These are phyloP conservation scores for Colletotrichum chlorophyti DNA, from an alignment of 2,329 filamentous ascomycete species.

Conservation along the genomic window DNA sequence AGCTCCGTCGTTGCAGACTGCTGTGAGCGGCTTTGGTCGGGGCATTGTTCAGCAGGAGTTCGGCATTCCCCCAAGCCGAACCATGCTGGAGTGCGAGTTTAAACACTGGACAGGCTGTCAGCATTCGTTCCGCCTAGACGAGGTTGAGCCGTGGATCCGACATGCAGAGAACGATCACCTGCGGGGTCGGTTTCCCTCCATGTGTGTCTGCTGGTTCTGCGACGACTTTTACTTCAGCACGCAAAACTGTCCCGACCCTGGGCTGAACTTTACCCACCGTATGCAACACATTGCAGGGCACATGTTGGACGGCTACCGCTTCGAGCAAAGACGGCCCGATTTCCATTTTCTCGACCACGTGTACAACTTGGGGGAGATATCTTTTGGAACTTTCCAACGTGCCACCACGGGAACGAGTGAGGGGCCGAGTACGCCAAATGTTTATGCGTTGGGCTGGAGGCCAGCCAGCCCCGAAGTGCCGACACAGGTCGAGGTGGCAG, in stretches of 20 bases:
- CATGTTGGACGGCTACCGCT: constrained; percentile 37
- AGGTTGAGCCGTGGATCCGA: constrained; percentile 50
- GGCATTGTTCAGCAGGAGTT: background rate
- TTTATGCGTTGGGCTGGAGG: constrained; percentile 5
- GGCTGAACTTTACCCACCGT: constrained; percentile 43
- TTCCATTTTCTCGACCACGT: constrained; percentile 20
- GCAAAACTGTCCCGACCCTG: constrained; percentile 16
- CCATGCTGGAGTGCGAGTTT: constrained; percentile 54
- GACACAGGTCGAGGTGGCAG: background rate
- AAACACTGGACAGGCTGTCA: constrained; percentile 42
- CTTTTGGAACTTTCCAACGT: background rate
- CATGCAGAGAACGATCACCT: constrained; percentile 52
- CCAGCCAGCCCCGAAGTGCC: background rate
- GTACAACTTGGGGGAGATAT: background rate
- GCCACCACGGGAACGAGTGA: constrained; percentile 9
- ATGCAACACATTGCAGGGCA: constrained; percentile 60
- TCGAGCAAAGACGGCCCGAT: constrained; percentile 19
- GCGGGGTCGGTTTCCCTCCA: constrained; percentile 38
- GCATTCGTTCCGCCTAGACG: constrained; percentile 42
- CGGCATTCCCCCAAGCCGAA: constrained; percentile 15
- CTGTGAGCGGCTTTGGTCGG: constrained; percentile 14
- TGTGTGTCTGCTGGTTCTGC: constrained; percentile 59
- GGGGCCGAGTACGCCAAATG: background rate
- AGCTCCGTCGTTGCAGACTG: constrained; percentile 31
- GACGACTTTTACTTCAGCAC: constrained; percentile 41